These are phyloP conservation scores for Ceratocystis papillata DNA, from an alignment of 2,329 filamentous ascomycete genomes.

Conservation along the genomic window DNA sequence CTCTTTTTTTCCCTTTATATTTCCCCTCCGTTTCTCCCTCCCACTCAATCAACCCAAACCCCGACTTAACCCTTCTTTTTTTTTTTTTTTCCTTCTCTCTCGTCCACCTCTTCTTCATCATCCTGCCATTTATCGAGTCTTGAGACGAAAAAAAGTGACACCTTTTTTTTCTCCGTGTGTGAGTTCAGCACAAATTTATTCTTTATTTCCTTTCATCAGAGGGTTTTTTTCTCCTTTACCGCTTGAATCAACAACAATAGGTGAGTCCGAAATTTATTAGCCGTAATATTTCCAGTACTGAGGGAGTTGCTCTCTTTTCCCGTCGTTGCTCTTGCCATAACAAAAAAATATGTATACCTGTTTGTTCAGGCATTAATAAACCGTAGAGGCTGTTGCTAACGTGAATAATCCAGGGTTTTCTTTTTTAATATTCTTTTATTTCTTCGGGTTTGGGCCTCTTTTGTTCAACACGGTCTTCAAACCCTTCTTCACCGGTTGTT, in stretches of 20 bases:
- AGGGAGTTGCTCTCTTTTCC: background rate
- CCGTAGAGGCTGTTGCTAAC: conserved; percentile 19
- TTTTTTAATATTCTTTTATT: conserved; percentile 12
- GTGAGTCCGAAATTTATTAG: background rate
- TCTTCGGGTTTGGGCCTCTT: conserved; percentile 20
- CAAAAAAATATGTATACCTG: background rate
- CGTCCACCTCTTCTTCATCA: background rate
- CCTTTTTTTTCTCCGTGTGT: background rate
- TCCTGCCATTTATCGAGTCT: conserved; percentile 1
- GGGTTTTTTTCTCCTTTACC: no score
- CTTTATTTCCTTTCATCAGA: background rate
- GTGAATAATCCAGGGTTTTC: conserved; percentile 9
- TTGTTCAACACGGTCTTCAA: conserved; percentile 7
- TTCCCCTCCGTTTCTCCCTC: background rate
- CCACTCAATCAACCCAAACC: conserved; percentile 22
- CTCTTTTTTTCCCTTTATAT: conserved; percentile 18
- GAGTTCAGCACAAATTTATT: background rate
- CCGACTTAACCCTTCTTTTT: conserved; percentile 24
- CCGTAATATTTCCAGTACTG: conserved; percentile 1
- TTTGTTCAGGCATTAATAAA: conserved; percentile 8
- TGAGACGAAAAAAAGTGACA: background rate
- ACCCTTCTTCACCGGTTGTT: conserved; percentile 17
- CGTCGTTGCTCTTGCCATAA: background rate
- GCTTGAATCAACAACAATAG: background rate
- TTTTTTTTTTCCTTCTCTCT: background rate